Base-by-base conservation (phyloP, 257 asterid species). In the Cruciata laevipes region DNA sequence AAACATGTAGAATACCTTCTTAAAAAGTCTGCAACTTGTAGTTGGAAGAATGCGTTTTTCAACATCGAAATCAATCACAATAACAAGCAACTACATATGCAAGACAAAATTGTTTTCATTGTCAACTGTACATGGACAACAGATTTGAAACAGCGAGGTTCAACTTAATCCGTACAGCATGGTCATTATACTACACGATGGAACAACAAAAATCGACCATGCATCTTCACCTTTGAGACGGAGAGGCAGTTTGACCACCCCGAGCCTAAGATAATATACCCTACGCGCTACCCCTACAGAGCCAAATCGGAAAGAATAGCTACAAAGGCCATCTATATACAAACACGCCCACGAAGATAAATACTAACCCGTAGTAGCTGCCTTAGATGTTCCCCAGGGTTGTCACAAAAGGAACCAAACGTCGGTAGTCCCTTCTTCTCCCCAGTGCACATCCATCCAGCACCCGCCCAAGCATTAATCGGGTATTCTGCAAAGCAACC, bases 381-480 rank as follows among this genome's bases (percentile, higher is more conserved):
- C 49, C 40, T 82, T 81, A 91, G 17, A 75, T 68, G 71, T 83
- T 80, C 53, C 95, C 99, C 0, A 82, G 81, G 75, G 87, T 88
- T 70, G 88, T 85, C 14, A 94, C 99, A 35, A 94, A 94, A 31
- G 99, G 97, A 56, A 85, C 99, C 71, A 94, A 78, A 77, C 97
- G 79, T 81, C 95, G 78, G 71, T 93, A 93, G 65, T 94, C 99
- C 82, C 97, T 83, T 74, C 96, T 84, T 74, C 88, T 80, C 64
- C 99, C 97, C 23, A 94, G 97, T 0, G 96, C 89, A 71, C 96
- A 90, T 33, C 89, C 81, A 63, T 88, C 97, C 11, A 93, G 95
- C 69, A 93, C 96, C 55, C 95, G 87, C 61, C 99, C 99, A 0
- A 93, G 94, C 86, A 90, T 83, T 81, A 88, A 42, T 14, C 99